Percentiles rank a stretch among this genome's conserved stretches.
phyloP scores from a whole-genome alignment of 1,284 basidiomycete species.

The Pseudozyma tsukubaensis region DNA sequence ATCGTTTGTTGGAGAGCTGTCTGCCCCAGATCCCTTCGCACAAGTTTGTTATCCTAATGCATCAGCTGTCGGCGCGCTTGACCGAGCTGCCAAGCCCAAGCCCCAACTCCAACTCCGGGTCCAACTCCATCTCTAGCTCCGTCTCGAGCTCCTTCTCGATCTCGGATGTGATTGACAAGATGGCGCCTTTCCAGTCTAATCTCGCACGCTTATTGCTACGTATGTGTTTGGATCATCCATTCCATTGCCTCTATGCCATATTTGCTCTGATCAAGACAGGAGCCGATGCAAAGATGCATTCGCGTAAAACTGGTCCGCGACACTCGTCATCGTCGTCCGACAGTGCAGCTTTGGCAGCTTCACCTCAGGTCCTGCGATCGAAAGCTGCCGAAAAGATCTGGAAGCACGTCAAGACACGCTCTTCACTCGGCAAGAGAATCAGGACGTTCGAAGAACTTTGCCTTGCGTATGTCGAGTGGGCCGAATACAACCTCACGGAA shows the following conservation, averaged over 20 bases:
- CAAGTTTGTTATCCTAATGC: slow-evolving; percentile 89
- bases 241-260: slow-evolving; percentile 91
- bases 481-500: slow-evolving; percentile 74
- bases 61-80: slow-evolving; percentile 90
- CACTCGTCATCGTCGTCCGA: slow-evolving; percentile 13
- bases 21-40: slow-evolving; percentile 80
- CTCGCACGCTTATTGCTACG: slow-evolving; percentile 78
- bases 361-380: slow-evolving; percentile 70
- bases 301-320: slow-evolving; percentile 12
- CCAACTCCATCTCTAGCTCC: too few species aligned
- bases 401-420: slow-evolving; percentile 73
- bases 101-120: slow-evolving; percentile 63
- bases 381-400: slow-evolving; percentile 80
- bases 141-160: too few species aligned
- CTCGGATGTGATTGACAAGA: slow-evolving; percentile 4
- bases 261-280: slow-evolving; percentile 73
- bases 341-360: slow-evolving; percentile 7
- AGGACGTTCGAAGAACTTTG: slow-evolving; percentile 78
- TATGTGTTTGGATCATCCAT: slow-evolving; percentile 90
- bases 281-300: slow-evolving; percentile 32
- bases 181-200: slow-evolving; percentile 73
- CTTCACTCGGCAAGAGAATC: slow-evolving; percentile 70
- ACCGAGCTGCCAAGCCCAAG: slow-evolving; percentile 25
- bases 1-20: slow-evolving; percentile 72
- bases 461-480: slow-evolving; percentile 83